phyloP scores from a whole-genome alignment of 1,139 yeast species.

The Cylindricascospora bacillispora region DNA sequence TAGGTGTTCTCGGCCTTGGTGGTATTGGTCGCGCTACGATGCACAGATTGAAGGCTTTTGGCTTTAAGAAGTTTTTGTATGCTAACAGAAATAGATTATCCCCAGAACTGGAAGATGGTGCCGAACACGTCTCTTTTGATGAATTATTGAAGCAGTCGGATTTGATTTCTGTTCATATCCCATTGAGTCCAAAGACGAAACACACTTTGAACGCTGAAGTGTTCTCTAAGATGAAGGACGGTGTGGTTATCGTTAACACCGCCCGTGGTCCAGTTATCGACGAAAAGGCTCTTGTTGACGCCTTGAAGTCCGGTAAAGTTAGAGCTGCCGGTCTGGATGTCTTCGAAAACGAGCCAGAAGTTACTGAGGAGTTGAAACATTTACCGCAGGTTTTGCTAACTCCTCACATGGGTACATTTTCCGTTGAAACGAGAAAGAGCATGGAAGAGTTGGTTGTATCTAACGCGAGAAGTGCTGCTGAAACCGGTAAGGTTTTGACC shows the following conservation, averaged over 20 bases:
- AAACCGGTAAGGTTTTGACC: slow-evolving; percentile 49
- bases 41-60: slow-evolving; percentile 50
- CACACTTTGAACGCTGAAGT: slow-evolving; percentile 44
- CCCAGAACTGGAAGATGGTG: slow-evolving; percentile 41
- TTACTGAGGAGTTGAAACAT: slow-evolving; percentile 41
- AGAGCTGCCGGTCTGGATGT: slow-evolving; percentile 74
- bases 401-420: slow-evolving; percentile 79
- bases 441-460: slow-evolving; percentile 43
- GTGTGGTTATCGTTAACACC: slow-evolving; percentile 52
- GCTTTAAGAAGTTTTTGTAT: slow-evolving; percentile 46
- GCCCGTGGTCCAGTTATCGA: slow-evolving; percentile 69
- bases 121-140: slow-evolving; percentile 45
- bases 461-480: slow-evolving; percentile 29
- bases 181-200: slow-evolving; percentile 44
- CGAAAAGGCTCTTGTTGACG: slow-evolving; percentile 47
- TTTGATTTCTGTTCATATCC: slow-evolving; percentile 49
- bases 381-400: slow-evolving; percentile 46
- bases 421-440: slow-evolving; percentile 40
- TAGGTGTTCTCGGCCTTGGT: slow-evolving; percentile 67
- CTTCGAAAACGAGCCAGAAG: slow-evolving; percentile 70
- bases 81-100: slow-evolving; percentile 44
- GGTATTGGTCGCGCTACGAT: slow-evolving; percentile 65
- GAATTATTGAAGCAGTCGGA: slow-evolving; percentile 43
- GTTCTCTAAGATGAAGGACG: slow-evolving; percentile 48
- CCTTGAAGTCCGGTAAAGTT: slow-evolving; percentile 57